Percentiles rank a stretch among this genome's conserved stretches.
phyloP scores from a whole-genome alignment of 768 basidiomycete species.

The Butyriboletus loyo region DNA sequence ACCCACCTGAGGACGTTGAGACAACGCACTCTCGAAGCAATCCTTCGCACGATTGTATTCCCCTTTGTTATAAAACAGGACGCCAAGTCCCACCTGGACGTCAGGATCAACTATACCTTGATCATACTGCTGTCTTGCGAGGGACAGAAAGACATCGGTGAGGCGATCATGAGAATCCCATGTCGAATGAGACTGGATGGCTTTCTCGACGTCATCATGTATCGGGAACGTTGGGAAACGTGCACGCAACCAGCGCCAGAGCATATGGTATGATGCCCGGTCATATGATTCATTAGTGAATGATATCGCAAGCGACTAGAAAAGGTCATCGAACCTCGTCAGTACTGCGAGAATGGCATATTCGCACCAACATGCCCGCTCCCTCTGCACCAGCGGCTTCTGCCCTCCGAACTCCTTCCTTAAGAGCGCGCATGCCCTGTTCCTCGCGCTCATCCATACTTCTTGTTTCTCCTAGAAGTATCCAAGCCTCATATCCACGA shows the following conservation, averaged over 20 bases:
- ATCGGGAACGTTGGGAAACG: slow-evolving; percentile 58
- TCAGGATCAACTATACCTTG: slow-evolving; percentile 78
- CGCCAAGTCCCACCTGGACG: slow-evolving; percentile 89
- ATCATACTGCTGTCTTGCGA: slow-evolving; percentile 80
- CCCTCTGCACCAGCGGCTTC: slow-evolving; percentile 63
- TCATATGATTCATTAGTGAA: slow-evolving; percentile 95
- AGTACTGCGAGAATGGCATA: neutral
- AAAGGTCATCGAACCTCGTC: slow-evolving; percentile 9
- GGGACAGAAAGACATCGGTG: slow-evolving; percentile 76
- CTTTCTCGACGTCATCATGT: slow-evolving; percentile 52
- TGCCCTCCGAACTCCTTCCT: slow-evolving; percentile 66
- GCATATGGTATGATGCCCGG: slow-evolving; percentile 77
- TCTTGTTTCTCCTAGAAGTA: slow-evolving; percentile 83
- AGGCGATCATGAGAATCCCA: slow-evolving; percentile 84
- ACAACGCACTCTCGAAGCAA: slow-evolving; percentile 88
- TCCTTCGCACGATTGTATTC: slow-evolving; percentile 90
- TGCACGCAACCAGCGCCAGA: slow-evolving; percentile 80
- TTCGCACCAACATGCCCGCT: slow-evolving; percentile 70
- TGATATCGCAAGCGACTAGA: slow-evolving; percentile 88
- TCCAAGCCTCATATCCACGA: slow-evolving; percentile 88
- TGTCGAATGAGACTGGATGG: slow-evolving; percentile 52
- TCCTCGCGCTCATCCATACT: slow-evolving; percentile 90
- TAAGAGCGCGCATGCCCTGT: slow-evolving; percentile 73
- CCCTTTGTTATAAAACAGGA: slow-evolving; percentile 84
- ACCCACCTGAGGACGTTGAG: slow-evolving; percentile 66